Evolutionary conservation across 768 basidiomycete species (phyloP).

Genomic region (Tylopilus felleus): DNA sequence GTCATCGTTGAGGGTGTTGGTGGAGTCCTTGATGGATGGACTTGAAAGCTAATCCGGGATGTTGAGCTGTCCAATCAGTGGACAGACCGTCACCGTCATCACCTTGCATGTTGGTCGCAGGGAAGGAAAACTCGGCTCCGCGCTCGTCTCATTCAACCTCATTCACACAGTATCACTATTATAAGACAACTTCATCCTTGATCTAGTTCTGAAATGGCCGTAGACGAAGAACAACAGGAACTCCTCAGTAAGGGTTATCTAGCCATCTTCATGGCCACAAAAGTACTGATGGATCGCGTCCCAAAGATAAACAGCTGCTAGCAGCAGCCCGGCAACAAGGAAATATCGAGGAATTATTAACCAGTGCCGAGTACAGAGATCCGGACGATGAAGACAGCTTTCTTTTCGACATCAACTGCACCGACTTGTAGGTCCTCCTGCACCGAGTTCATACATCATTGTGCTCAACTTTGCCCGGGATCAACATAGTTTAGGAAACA

Average conservation of each 20-base stretch:
- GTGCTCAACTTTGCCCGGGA: background rate
- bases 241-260: conserved; percentile 20
- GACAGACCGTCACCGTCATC: background rate
- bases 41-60: no score
- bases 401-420: conserved; percentile 32
- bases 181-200: background rate
- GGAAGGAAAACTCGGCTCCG: background rate
- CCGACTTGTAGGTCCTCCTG: conserved; percentile 24
- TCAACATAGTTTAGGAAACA: conserved; percentile 25
- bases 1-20: conserved; percentile 9
- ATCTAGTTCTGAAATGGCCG: conserved; percentile 12
- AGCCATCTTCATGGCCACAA: background rate
- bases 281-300: background rate
- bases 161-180: no score
- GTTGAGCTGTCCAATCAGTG: background rate
- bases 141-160: no score
- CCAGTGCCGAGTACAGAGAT: conserved; percentile 19
- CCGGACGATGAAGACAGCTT: conserved; percentile 12
- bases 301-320: conserved; percentile 25
- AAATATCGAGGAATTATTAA: conserved; percentile 26
- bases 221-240: conserved; percentile 7
- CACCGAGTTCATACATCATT: background rate
- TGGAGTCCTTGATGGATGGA: no score
- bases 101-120: background rate
- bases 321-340: conserved; percentile 23